Conservation (phyloP, 2,329 filamentous ascomycete genomes). For the Aulographum hederae region DNA sequence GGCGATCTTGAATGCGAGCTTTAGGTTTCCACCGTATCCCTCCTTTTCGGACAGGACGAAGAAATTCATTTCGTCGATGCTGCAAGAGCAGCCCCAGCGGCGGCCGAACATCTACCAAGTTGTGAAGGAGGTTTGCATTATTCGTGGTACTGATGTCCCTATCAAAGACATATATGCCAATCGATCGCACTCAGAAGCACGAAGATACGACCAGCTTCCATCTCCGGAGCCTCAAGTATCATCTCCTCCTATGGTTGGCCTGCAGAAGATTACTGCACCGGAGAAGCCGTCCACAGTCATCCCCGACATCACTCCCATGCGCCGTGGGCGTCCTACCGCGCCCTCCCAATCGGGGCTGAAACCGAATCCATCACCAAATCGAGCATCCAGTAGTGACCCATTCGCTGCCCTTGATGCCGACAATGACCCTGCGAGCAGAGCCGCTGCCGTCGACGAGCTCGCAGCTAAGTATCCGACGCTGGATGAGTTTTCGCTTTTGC, state of each 20-base stretch:
- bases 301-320: slow-evolving; percentile 86
- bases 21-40: slow-evolving; percentile 77
- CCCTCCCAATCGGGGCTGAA: slow-evolving; percentile 21
- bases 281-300: slow-evolving; percentile 52
- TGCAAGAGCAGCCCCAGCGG: slow-evolving; percentile 61
- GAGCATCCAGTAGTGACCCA: slow-evolving; percentile 56
- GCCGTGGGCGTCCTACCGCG: slow-evolving; percentile 57
- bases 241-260: slow-evolving; percentile 50
- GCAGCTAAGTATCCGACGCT: slow-evolving; percentile 75
- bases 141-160: slow-evolving; percentile 74
- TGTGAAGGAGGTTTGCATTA: slow-evolving; percentile 65
- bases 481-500: slow-evolving; percentile 80
- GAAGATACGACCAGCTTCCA: slow-evolving; percentile 40
- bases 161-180: slow-evolving; percentile 54
- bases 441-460: slow-evolving; percentile 53
- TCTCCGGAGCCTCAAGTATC: slow-evolving; percentile 32
- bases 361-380: slow-evolving; percentile 48
- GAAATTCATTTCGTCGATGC: slow-evolving; percentile 79
- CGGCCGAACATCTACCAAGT: slow-evolving; percentile 93
- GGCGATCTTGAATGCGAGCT: slow-evolving; percentile 90
- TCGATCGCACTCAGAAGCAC: slow-evolving; percentile 45
- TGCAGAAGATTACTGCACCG: slow-evolving; percentile 59
- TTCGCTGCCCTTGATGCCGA: slow-evolving; percentile 74
- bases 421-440: slow-evolving; percentile 25
- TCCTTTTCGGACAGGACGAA: slow-evolving; percentile 80